Percentiles rank a stretch among this genome's conserved stretches.
Evolutionary conservation across 768 basidiomycete genomes (phyloP).

Genomic region (Inosperma sp.): DNA sequence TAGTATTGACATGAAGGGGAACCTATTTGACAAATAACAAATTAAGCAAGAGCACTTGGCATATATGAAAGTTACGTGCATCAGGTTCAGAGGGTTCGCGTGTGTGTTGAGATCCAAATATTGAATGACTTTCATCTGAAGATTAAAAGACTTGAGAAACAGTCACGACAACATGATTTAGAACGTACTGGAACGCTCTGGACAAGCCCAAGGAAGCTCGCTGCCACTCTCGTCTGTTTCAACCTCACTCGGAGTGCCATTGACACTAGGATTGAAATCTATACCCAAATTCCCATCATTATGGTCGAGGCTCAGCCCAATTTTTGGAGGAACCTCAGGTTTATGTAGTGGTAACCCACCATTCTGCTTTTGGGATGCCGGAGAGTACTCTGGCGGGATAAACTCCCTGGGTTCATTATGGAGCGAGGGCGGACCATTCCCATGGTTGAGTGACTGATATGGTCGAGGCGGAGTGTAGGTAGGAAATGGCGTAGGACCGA

Average conservation of each 20-base stretch:
- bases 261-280: conserved; percentile 44
- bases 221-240: conserved; percentile 46
- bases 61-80: conserved; percentile 18
- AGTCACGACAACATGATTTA: too few species aligned
- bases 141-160: conserved; percentile 19
- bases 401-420: conserved; percentile 19
- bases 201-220: conserved; percentile 56
- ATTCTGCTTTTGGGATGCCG: conserved; percentile 25
- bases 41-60: conserved; percentile 11
- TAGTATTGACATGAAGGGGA: conserved; percentile 59
- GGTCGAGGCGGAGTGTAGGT: conserved; percentile 75
- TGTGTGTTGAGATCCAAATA: conserved; percentile 26
- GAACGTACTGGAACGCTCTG: conserved; percentile 42
- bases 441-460: conserved; percentile 73
- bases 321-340: conserved; percentile 31
- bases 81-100: conserved; percentile 27
- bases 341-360: conserved; percentile 17
- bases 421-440: conserved; percentile 35
- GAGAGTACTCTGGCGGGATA: conserved; percentile 27
- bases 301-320: conserved; percentile 44
- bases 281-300: conserved; percentile 56
- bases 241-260: conserved; percentile 34
- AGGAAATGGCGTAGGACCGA: conserved; percentile 40
- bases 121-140: conserved; percentile 20
- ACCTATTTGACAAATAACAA: conserved; percentile 26